Base-by-base conservation (phyloP, 169 alveolate genomes). In the Plasmodium chabaudi region DNA sequence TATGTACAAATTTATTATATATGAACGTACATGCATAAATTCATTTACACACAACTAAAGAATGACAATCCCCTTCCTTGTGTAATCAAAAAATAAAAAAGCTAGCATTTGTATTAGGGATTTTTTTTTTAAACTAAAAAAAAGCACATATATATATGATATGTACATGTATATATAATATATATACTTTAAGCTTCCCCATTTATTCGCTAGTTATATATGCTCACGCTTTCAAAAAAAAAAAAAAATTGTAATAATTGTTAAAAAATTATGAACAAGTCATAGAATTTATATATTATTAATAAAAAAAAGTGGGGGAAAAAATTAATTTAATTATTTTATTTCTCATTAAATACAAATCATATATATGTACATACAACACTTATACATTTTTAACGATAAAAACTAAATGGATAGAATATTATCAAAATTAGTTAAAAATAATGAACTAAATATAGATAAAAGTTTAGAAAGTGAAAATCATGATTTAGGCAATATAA, bases 371-470 rank as follows among this genome's bases (percentile, higher is more conserved):
- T n/a, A 34, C 44, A 65, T 65, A 34, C 15, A 65, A 34, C 42
- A 34, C 42, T 34, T 34, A 34, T 34, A 34, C 42, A 34, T 34
- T 34, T 34, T 34, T 34, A 34, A 34, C 42, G 42, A 3, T 7
- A 34, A 25, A 51, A 53, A 15, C 86, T 75, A 27, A 64, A 75
- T 75, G 88, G 88, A 75, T 47, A 75, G 65, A 34, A 53, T 75
- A 49, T 49, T 64, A 34, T 75, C 88, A 47, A 75, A 46, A 27
- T 63, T 73, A 75, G 44, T 75, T 75, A 75, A 75, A 27, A 75
- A 64, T 63, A 75, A 75, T 75, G 88, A 39, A 51, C 49, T 75
- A 44, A 69, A 19, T 12, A 56, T 63, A 46, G 75, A 75, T 46
- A 46, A 75, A 63, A 75, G 74, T 63, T 25, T 19, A 61, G 44